phyloP scores from a whole-genome alignment of 148 eudicot species.

The Mesembryanthemum crystallinum region DNA sequence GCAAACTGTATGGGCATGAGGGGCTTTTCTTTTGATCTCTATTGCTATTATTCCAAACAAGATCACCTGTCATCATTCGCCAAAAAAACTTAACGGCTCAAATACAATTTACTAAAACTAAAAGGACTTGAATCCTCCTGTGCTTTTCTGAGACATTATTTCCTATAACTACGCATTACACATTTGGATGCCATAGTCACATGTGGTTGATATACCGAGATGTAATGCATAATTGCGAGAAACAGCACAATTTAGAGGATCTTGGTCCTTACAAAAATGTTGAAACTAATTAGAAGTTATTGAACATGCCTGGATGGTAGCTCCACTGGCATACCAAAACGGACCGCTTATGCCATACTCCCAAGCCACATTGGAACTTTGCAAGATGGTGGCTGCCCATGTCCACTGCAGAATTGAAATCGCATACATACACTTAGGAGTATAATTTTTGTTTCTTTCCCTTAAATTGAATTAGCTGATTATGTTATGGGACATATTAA shows the following conservation, averaged over 20 bases:
- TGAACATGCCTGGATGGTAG: constrained; percentile 75
- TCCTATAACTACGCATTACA: too few relatives aligned
- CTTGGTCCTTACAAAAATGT: not conserved
- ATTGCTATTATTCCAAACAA: constrained; percentile 94
- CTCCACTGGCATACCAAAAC: constrained; percentile 98
- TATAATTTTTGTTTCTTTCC: not conserved
- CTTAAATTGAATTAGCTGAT: not conserved
- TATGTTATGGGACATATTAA: not conserved
- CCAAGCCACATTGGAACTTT: constrained; percentile 98
- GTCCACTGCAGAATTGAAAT: constrained; percentile 59
- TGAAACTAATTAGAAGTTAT: not conserved
- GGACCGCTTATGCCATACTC: constrained; percentile 94
- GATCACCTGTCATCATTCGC: constrained; percentile 49
- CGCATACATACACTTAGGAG: too few relatives aligned
- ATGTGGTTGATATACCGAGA: too few relatives aligned
- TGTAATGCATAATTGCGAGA: too few relatives aligned
- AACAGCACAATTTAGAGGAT: too few relatives aligned
- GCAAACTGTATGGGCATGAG: constrained; percentile 93
- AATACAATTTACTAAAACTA: not conserved
- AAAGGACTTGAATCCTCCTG: too few relatives aligned
- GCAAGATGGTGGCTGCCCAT: constrained; percentile 96
- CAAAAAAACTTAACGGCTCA: not conserved
- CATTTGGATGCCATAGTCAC: too few relatives aligned
- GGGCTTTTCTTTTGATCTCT: constrained; percentile 97
- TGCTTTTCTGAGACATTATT: too few relatives aligned